A percentile compares a stretch with the other conserved stretches of the same genome.
These are phyloP conservation scores for Pleurotus ostreatus DNA, from an alignment of 768 basidiomycete species.

Conservation along the genomic window DNA sequence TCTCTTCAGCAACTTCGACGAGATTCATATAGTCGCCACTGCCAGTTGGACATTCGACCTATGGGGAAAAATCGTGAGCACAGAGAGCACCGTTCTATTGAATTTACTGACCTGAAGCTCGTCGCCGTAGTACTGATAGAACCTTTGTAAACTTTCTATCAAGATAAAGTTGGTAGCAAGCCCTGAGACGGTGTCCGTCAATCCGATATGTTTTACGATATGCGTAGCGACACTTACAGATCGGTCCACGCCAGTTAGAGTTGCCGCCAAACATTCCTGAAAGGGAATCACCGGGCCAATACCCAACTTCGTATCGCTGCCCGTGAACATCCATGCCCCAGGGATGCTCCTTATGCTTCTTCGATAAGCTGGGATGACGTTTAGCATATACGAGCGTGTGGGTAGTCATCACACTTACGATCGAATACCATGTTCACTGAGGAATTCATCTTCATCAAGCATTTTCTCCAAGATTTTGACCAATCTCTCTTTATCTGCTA, in stretches of 20 bases:
- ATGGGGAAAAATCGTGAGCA: background rate
- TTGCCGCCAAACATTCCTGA: conserved; percentile 99
- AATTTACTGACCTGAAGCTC: conserved; percentile 55
- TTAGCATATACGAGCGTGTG: background rate
- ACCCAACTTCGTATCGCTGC: conserved; percentile 85
- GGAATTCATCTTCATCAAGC: conserved; percentile 95
- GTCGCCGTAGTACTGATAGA: conserved; percentile 97
- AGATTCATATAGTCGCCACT: conserved; percentile 98
- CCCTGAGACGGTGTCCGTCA: conserved; percentile 43
- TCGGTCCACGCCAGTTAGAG: conserved; percentile 95
- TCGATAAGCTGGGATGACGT: conserved; percentile 61
- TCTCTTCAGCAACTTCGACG: conserved; percentile 90
- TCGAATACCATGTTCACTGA: conserved; percentile 93
- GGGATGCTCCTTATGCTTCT: conserved; percentile 85
- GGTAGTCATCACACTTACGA: conserved; percentile 57
- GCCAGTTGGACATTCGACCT: conserved; percentile 94
- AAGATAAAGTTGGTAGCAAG: conserved; percentile 94
- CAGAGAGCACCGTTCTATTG: background rate
- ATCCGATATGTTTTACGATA: background rate
- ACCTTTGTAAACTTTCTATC: conserved; percentile 94
- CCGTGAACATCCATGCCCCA: conserved; percentile 96
- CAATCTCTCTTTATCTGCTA: conserved; percentile 90
- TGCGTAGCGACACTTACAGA: conserved; percentile 44
- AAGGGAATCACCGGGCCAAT: conserved; percentile 97
- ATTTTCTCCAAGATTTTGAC: conserved; percentile 89